Evolutionary conservation across 257 asterid genomes (phyloP).

Genomic region (Penstemon eatonii): DNA sequence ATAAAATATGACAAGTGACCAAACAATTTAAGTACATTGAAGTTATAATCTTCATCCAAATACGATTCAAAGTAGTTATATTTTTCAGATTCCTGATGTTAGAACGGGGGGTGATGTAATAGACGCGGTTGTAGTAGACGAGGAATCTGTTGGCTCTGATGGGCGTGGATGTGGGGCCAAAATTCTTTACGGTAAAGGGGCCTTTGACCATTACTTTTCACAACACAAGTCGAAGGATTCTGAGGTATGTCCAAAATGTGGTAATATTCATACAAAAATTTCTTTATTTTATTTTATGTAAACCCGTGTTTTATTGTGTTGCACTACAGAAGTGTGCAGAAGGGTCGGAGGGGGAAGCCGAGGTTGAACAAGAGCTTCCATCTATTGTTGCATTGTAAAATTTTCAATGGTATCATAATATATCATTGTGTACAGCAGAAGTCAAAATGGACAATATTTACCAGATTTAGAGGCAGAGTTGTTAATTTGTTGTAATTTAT

Average conservation of each 20-base stretch:
- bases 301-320: too few relatives aligned
- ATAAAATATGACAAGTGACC: too few relatives aligned
- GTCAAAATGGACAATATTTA: not conserved
- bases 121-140: constrained; percentile 84
- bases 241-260: constrained; percentile 42
- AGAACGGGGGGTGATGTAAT: constrained; percentile 84
- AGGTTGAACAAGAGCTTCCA: constrained; percentile 87
- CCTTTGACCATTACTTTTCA: constrained; percentile 55
- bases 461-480: not conserved
- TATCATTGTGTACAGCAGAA: constrained; percentile 50
- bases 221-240: constrained; percentile 50
- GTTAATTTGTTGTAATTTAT: constrained; percentile 20
- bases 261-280: too few relatives aligned
- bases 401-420: constrained; percentile 2
- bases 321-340: constrained; percentile 47
- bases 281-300: too few relatives aligned
- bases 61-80: too few relatives aligned
- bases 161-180: constrained; percentile 67
- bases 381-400: constrained; percentile 82
- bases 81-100: constrained; percentile 81
- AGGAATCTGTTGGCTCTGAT: constrained; percentile 44
- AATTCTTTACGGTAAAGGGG: constrained; percentile 84
- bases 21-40: too few relatives aligned
- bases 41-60: too few relatives aligned
- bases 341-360: constrained; percentile 68